Base-by-base conservation (phyloP, 306 rosid species). In the Glycine tomentella region DNA sequence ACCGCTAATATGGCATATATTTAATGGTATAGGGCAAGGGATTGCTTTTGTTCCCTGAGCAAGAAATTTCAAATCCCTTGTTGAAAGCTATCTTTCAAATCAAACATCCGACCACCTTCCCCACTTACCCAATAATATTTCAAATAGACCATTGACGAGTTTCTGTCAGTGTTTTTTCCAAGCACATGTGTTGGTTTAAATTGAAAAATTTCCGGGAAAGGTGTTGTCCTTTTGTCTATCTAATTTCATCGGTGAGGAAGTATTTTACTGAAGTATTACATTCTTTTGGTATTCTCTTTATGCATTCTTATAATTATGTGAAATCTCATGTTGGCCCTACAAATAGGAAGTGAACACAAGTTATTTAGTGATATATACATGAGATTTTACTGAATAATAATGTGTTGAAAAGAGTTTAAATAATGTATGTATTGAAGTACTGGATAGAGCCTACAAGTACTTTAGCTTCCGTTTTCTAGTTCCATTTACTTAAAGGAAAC, bases 151-250 rank as follows among this genome's bases (percentile, higher is more conserved):
- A 80, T 15, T 52, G 8, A 16, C 15, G 20, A 25, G 70, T 61
- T 45, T 25, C 48, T 44, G 7, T 7, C 3, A 16, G 8, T 45
- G 31, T 67, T 34, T 33, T n/a, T 49, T 63, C 31, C 61, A 7
- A 76, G 42, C 5, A 16, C 77, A 34, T 57, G 2, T 57, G 3
- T 48, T 57, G 83, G 68, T 61, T 50, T 75, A 72, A 62, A 61
- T 50, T 62, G 20, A 50, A 13, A 25, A n/a, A 14, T 8, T 68
- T 45, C n/a, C 16, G 4, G 48, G 2, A 7, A 38, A 62, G 36
- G 40, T 50, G 25, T 38, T 33, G 56, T 16, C 70, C 14, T 80
- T 10, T 38, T 36, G 40, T 36, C 44, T 38, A 50, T 69, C 74
- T 46, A 71, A 13, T 65, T 38, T 66, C 31, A 55, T 14, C 7